A percentile compares a stretch with the other conserved stretches of the same genome.
These are phyloP conservation scores for Lasiodiplodia sp. DNA, from an alignment of 2,329 filamentous ascomycete species.

Conservation along the genomic window DNA sequence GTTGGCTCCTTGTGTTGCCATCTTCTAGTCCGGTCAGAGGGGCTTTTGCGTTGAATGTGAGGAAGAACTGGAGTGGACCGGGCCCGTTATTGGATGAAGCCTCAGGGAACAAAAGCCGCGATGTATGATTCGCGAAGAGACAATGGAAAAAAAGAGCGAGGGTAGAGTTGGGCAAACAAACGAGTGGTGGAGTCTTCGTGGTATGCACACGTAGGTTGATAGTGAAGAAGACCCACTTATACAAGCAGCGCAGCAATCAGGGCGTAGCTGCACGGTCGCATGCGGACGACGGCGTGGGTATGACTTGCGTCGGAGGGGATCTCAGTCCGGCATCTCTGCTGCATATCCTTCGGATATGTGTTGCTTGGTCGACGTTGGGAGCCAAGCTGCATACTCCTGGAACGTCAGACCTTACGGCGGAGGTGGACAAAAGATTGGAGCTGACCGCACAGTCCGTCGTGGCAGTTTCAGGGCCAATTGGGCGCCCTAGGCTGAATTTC, in stretches of 20 bases:
- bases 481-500: not conserved
- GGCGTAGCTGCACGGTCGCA: conserved; percentile 1
- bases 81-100: not conserved
- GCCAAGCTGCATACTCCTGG: conserved; percentile 16
- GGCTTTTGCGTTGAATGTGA: not conserved
- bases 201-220: conserved; percentile 7
- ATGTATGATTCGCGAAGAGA: not conserved
- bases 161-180: not conserved
- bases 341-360: not conserved
- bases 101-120: not conserved
- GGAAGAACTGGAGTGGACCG: too few species aligned
- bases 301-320: not conserved
- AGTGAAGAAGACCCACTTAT: conserved; percentile 7
- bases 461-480: not conserved
- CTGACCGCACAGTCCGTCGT: not conserved
- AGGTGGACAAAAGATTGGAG: conserved; percentile 21
- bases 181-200: not conserved
- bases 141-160: not conserved
- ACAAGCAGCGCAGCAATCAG: not conserved
- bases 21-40: not conserved
- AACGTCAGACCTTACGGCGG: conserved; percentile 22
- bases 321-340: not conserved
- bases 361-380: not conserved
- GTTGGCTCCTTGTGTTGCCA: not conserved
- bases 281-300: not conserved